Evolutionary conservation across 257 asterid genomes (phyloP).

Genomic region (Solanum sitiens): DNA sequence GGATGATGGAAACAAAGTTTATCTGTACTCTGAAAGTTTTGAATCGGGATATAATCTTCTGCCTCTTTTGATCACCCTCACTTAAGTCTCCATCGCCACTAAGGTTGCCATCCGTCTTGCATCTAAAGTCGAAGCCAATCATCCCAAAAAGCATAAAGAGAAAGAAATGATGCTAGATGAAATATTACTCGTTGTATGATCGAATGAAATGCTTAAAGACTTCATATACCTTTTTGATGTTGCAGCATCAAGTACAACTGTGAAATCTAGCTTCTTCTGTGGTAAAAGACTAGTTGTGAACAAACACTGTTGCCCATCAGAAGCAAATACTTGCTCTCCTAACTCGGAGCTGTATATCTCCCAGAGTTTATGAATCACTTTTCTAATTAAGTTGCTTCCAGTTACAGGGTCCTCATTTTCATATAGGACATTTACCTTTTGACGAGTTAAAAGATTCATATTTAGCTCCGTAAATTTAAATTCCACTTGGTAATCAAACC

Average conservation of each 20-base stretch:
- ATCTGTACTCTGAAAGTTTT: constrained; percentile 18
- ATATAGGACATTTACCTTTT: constrained; percentile 20
- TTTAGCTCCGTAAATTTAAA: not conserved
- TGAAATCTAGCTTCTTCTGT: constrained; percentile 22
- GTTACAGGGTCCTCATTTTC: constrained; percentile 26
- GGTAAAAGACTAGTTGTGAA: constrained; percentile 30
- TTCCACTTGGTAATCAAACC: not conserved
- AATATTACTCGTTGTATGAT: not conserved
- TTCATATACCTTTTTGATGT: constrained; percentile 20
- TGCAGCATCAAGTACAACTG: constrained; percentile 19
- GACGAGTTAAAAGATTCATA: not conserved
- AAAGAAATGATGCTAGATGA: not conserved
- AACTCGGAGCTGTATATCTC: constrained; percentile 19
- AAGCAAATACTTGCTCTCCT: constrained; percentile 24
- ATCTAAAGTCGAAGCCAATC: not conserved
- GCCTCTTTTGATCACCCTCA: constrained; percentile 35
- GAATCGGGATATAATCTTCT: constrained; percentile 7
- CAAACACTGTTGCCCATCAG: constrained; percentile 30
- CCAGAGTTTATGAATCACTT: constrained; percentile 25
- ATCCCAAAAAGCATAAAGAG: not conserved
- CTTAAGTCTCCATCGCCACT: not conserved
- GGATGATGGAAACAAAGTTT: constrained; percentile 14
- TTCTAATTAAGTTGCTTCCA: constrained; percentile 10
- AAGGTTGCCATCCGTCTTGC: not conserved
- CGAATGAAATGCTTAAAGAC: not conserved